Evolutionary conservation across 1,284 basidiomycete species (phyloP).

Genomic region (Ceraceosorus guamensis): DNA sequence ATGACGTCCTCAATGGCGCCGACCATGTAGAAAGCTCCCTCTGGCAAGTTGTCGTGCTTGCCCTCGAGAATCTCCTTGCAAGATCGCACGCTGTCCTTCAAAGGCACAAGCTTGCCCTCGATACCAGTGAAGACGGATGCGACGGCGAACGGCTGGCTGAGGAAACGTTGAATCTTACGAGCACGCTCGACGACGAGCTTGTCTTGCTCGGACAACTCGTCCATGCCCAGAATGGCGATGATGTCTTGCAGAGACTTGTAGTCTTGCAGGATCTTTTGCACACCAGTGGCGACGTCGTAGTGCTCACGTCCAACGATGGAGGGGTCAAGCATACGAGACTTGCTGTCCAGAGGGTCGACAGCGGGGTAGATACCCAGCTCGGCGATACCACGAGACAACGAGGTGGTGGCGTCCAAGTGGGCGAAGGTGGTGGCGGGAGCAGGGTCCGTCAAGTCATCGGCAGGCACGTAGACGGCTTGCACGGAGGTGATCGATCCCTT

Average conservation of each 20-base stretch:
- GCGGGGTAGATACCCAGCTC: conserved; percentile 99
- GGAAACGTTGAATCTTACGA: conserved; percentile 68
- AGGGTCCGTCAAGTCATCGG: conserved; percentile 99
- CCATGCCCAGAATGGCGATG: conserved; percentile 90
- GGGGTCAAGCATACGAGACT: conserved; percentile 98
- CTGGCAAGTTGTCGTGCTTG: conserved; percentile 76
- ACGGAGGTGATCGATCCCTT: conserved; percentile 99
- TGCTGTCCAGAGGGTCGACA: conserved; percentile 97
- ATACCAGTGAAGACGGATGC: conserved; percentile 99
- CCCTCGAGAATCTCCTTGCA: conserved; percentile 77
- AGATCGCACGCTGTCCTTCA: conserved; percentile 48
- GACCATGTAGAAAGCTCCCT: conserved; percentile 59
- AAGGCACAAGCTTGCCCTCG: conserved; percentile 84
- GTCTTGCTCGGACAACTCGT: conserved; percentile 98
- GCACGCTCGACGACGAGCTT: conserved; percentile 82
- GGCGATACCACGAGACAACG: conserved; percentile 96
- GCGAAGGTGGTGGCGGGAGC: conserved; percentile 98
- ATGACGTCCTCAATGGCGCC: conserved; percentile 92
- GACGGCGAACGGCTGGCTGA: conserved; percentile 99
- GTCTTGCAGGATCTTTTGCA: conserved; percentile 97
- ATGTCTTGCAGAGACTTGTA: conserved; percentile 95
- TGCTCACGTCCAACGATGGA: conserved; percentile 89
- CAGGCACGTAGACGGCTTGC: conserved; percentile 98
- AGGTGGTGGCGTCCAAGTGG: conserved; percentile 98
- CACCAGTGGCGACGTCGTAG: conserved; percentile 87